Conservation (phyloP, 1,139 yeast species). For the Casaregolazyma suthepensis region DNA sequence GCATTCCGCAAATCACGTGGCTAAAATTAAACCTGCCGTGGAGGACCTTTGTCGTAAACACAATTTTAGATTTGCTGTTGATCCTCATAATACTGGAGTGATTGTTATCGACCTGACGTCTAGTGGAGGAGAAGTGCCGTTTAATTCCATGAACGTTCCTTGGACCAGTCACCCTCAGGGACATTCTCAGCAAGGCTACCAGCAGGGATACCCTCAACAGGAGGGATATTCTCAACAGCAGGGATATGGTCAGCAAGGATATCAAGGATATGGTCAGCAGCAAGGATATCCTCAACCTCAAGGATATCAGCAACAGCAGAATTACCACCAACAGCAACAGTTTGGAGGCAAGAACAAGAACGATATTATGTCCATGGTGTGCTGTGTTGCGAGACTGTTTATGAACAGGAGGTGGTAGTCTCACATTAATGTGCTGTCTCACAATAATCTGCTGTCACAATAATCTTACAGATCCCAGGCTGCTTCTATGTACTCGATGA, state of each 20-base stretch:
- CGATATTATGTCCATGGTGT: background rate
- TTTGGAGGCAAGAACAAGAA: slow-evolving; percentile 9
- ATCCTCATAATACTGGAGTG: slow-evolving; percentile 74
- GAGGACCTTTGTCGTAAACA: slow-evolving; percentile 68
- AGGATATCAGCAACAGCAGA: slow-evolving; percentile 7
- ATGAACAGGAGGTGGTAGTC: slow-evolving; percentile 4
- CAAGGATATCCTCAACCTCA: slow-evolving; percentile 8
- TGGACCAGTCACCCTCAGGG: slow-evolving; percentile 10
- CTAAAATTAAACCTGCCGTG: slow-evolving; percentile 86
- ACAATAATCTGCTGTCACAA: background rate
- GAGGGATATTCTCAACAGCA: slow-evolving; percentile 9
- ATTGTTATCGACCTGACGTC: slow-evolving; percentile 57
- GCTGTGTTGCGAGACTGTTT: slow-evolving; percentile 4
- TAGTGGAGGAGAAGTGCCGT: slow-evolving; percentile 32
- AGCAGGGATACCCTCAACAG: slow-evolving; percentile 14
- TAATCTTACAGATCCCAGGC: slow-evolving; percentile 28
- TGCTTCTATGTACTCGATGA: slow-evolving; percentile 65
- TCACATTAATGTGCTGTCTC: no score
- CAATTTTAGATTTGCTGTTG: slow-evolving; percentile 53
- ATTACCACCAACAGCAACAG: slow-evolving; percentile 24
- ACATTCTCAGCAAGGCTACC: slow-evolving; percentile 13
- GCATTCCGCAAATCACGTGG: slow-evolving; percentile 75
- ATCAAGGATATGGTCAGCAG: slow-evolving; percentile 14
- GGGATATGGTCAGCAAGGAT: slow-evolving; percentile 9
- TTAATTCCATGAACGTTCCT: slow-evolving; percentile 20